Base-by-base conservation (phyloP, 2,329 filamentous ascomycete genomes). In the Diaporthe nobilis region DNA sequence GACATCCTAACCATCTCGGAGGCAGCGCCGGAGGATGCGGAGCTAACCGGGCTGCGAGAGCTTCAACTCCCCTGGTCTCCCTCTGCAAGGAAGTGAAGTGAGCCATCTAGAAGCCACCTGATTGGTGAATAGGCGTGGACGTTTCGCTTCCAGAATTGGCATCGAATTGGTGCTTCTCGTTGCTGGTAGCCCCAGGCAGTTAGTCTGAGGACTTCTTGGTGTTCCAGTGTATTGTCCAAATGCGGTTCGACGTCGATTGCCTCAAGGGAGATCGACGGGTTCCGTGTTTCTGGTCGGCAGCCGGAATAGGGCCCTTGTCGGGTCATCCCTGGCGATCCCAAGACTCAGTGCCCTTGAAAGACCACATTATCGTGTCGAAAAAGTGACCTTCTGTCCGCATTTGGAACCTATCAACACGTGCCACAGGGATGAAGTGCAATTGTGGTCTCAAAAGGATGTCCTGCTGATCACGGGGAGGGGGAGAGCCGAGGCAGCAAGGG, bases 401-500 rank as follows among this genome's bases (percentile, higher is more conserved):
- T 70, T 55, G 49, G 65, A 53, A 70, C 34, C 25, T 28, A 15
- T 3, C 15, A 53, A 70, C 65, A 70, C 65, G 65, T 70, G 65
- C 65, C 34, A 25, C 65, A 42, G 49, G 65, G 34, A 65, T 53
- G n/a, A 20, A 53, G 28, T 42, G 65, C 47, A 68, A 53, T 39
- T 68, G 47, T 68, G 34, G 65, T 39, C 31, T 42, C 31, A 53
- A 68, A 39, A 53, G 31, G 65, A 20, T 22, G 49, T 42, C 49
- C 65, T 70, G 49, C 31, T 68, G 65, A 53, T 68, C 65, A 53
- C 65, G 44, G 63, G 44, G 57, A 47, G 39, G 65, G 47, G 25
- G 34, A 68, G 9, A 68, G 65, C 65, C 49, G 65, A 70, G 65
- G 65, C 65, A 70, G 49, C 65, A 70, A 55, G 65, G 65, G 65